Base-by-base conservation (phyloP, 2,329 filamentous ascomycete genomes). In the Biscogniauxia sp. region DNA sequence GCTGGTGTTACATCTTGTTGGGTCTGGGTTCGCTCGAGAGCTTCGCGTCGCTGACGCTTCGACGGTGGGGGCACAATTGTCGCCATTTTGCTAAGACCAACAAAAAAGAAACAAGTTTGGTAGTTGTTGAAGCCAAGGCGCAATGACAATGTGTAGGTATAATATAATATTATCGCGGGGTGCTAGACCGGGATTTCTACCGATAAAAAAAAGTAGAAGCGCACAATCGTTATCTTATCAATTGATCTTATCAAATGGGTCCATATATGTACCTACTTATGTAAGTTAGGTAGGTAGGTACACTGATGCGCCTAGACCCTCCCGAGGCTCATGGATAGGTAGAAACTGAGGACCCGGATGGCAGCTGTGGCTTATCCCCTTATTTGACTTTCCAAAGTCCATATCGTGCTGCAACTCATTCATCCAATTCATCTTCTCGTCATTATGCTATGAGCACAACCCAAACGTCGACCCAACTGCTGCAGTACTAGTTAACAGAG, bases 21-120 rank as follows among this genome's bases (percentile, higher is more conserved):
- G 53, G 86, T 79, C 66, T 87, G 83, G 7, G 90, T 85, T 70
- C 86, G 87, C 68, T 92, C 91, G 50, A 89, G 82, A 20, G 84
- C 84, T 68, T 91, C 91, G 55, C 89, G 86, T 76, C 88, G 90
- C 73, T 97, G 93, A 64, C 93, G 87, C 77, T 97, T 98, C 56
- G 89, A 93, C 4, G 92, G 91, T 53, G 91, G 92, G n/a, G 92
- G 92, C 5, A 89, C 75, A 54, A 93, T 78, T 5, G 92, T 96
- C 68, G 92, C 86, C 92, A 96, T 96, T 15, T 41, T 72, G 4
- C 32, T 28, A 32, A 53, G 54, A 59, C 53, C 1, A 7, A 7
- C 3, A 13, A 41, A 51, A n/a, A 52, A 53, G 20, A 20, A 26
- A 53, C 7, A 23, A 51, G 1, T 51, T 19, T 51, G 3, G 20